Conservation (phyloP, 176 grass and related monocot species). For the Oropetium thomaeum region DNA sequence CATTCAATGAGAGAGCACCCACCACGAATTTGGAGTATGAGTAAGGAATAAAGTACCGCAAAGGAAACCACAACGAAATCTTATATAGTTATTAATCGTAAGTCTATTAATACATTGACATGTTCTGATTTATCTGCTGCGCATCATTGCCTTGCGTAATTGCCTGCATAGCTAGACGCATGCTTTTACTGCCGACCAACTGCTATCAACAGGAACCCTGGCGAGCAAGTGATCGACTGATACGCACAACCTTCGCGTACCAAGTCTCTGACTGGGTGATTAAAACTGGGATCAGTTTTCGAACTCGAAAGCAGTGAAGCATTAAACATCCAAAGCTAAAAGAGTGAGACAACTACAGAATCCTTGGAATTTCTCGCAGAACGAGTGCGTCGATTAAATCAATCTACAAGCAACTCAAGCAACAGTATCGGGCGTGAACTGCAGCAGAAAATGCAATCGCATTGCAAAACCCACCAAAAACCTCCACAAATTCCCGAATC, state of each 20-base stretch:
- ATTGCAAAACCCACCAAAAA: slow-evolving; percentile 29
- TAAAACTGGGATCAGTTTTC: slow-evolving; percentile 14
- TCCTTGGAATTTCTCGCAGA: neutral
- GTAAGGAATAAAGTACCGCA: neutral
- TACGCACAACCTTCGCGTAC: neutral
- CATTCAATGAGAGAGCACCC: neutral
- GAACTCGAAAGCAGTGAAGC: neutral
- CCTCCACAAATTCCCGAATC: neutral
- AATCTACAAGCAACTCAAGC: slow-evolving; percentile 1
- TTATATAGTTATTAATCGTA: neutral
- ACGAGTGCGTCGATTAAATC: neutral
- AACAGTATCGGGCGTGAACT: neutral
- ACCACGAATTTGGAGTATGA: neutral
- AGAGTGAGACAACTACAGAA: too few species aligned
- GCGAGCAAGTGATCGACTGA: neutral
- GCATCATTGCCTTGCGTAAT: slow-evolving; percentile 6
- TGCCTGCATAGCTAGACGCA: neutral
- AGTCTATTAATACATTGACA: slow-evolving; percentile 15
- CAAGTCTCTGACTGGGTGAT: neutral
- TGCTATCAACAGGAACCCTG: slow-evolving; percentile 12
- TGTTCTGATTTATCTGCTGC: neutral
- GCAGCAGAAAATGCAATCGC: neutral
- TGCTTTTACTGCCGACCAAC: slow-evolving; percentile 20
- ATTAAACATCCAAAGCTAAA: neutral
- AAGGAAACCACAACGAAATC: slow-evolving; percentile 2